A percentile compares a stretch with the other conserved stretches of the same genome.
Conservation (phyloP, 1,284 basidiomycete genomes). For the Sanguinoderma infundibulare region DNA sequence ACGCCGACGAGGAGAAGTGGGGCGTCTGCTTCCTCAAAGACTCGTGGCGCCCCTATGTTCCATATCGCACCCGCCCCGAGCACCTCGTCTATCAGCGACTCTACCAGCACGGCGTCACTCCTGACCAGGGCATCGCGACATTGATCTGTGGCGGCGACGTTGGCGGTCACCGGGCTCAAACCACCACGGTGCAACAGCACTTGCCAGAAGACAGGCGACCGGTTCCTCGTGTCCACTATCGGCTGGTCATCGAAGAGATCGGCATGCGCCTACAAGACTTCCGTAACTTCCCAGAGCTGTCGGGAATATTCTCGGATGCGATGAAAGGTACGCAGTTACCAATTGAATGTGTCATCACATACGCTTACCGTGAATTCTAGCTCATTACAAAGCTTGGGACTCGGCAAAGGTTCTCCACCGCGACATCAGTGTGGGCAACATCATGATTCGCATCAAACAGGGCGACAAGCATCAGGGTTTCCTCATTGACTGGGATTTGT, state of each 20-base stretch:
- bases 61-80: slow-evolving; percentile 6
- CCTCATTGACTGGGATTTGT: slow-evolving; percentile 17
- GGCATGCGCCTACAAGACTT: neutral
- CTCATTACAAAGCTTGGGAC: slow-evolving; percentile 6
- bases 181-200: neutral
- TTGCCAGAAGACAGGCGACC: neutral
- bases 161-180: slow-evolving; percentile 3
- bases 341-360: neutral
- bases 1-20: neutral
- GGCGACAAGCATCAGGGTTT: neutral
- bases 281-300: neutral
- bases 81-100: slow-evolving; percentile 6
- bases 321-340: neutral
- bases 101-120: neutral
- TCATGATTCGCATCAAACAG: slow-evolving; percentile 7
- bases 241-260: slow-evolving; percentile 2
- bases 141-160: slow-evolving; percentile 17
- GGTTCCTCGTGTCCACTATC: slow-evolving; percentile 3
- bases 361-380: neutral
- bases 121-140: neutral
- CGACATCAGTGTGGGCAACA: slow-evolving; percentile 17
- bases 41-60: slow-evolving; percentile 11
- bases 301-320: neutral
- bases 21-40: slow-evolving; percentile 10
- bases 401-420: slow-evolving; percentile 5